These are phyloP conservation scores for Fusarium subtropicale DNA, from an alignment of 2,329 filamentous ascomycete genomes.

Conservation along the genomic window DNA sequence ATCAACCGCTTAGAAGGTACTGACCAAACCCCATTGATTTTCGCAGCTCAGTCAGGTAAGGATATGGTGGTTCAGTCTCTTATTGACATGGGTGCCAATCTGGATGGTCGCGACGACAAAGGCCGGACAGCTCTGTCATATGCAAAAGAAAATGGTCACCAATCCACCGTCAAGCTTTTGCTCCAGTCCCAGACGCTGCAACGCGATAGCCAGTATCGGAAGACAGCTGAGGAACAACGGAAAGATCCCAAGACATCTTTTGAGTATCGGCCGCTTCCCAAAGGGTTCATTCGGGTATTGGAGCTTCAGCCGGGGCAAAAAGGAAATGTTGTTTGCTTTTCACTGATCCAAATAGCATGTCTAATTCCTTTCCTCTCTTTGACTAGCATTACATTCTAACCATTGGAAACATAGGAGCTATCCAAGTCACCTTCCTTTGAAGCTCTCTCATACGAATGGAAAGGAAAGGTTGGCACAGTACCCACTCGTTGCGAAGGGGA, in stretches of 20 bases:
- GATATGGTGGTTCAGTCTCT: neutral
- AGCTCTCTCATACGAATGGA: neutral
- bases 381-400: no score
- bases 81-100: neutral
- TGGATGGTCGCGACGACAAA: neutral
- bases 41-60: neutral
- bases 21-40: neutral
- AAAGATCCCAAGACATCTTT: neutral
- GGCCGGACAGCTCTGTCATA: neutral
- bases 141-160: neutral
- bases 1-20: neutral
- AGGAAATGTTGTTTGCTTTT: neutral
- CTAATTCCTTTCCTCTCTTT: accelerated
- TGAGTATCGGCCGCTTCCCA: accelerated
- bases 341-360: neutral
- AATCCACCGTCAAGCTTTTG: neutral
- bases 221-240: neutral
- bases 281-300: neutral
- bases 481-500: neutral
- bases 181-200: neutral
- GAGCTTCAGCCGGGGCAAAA: neutral
- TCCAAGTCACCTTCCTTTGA: neutral
- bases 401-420: neutral
- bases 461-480: neutral
- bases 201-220: accelerated